phyloP scores from a whole-genome alignment of 2,329 filamentous ascomycete species.

The Alternaria brassicicola region DNA sequence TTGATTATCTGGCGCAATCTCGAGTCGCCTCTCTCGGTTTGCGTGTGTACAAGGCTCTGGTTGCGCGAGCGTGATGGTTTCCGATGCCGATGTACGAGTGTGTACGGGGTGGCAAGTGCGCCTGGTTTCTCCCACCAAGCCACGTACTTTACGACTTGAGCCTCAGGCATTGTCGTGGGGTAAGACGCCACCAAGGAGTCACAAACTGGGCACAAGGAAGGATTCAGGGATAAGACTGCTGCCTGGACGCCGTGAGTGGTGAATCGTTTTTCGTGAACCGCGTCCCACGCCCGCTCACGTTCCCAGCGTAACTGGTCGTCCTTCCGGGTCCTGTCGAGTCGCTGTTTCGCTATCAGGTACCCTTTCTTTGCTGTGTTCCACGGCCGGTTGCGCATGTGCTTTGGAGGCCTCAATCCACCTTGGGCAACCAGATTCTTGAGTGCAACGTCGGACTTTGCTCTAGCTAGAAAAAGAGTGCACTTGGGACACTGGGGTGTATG shows the following conservation, averaged over 20 bases:
- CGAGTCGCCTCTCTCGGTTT: neutral
- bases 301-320: slow-evolving; percentile 29
- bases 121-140: slow-evolving; percentile 36
- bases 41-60: neutral
- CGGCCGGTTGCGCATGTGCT: slow-evolving; percentile 18
- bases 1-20: slow-evolving; percentile 19
- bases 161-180: slow-evolving; percentile 9
- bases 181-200: slow-evolving; percentile 13
- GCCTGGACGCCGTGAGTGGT: slow-evolving; percentile 6
- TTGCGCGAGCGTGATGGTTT: slow-evolving; percentile 4
- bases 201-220: slow-evolving; percentile 19
- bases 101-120: slow-evolving; percentile 13
- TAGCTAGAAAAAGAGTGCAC: slow-evolving; percentile 22
- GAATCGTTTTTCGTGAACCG: slow-evolving; percentile 14
- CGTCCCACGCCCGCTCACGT: slow-evolving; percentile 31
- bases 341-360: slow-evolving; percentile 19
- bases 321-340: slow-evolving; percentile 17
- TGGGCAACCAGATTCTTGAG: slow-evolving; percentile 14
- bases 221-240: slow-evolving; percentile 11
- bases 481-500: slow-evolving; percentile 28
- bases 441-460: slow-evolving; percentile 21
- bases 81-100: neutral
- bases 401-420: slow-evolving; percentile 21
- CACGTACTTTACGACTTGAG: slow-evolving; percentile 8
- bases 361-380: slow-evolving; percentile 31